phyloP scores from a whole-genome alignment of 257 asterid genomes.

The Datura wrightii region DNA sequence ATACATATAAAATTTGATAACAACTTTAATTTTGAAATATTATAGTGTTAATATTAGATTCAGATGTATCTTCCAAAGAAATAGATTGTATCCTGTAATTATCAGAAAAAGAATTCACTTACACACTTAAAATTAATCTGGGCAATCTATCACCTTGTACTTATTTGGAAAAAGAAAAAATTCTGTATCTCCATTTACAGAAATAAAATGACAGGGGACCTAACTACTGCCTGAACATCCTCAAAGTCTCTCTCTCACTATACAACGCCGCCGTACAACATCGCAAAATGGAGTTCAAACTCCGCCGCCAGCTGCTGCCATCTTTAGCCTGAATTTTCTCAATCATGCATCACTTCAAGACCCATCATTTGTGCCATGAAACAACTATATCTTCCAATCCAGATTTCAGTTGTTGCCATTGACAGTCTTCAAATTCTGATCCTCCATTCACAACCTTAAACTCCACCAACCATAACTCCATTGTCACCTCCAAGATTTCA shows the following conservation, averaged over 20 bases:
- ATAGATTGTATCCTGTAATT: too few relatives aligned
- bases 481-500: slow-evolving; percentile 59
- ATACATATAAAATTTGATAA: too few relatives aligned
- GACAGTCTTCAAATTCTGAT: slow-evolving; percentile 59
- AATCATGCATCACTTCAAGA: slow-evolving; percentile 35
- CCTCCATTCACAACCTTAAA: slow-evolving; percentile 60
- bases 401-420: slow-evolving; percentile 64
- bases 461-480: slow-evolving; percentile 71
- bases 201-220: background rate
- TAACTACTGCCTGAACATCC: background rate
- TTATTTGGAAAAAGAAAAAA: too few relatives aligned
- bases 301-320: background rate
- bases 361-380: slow-evolving; percentile 51
- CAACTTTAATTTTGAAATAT: too few relatives aligned
- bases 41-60: too few relatives aligned
- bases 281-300: background rate
- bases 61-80: too few relatives aligned
- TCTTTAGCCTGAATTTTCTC: background rate
- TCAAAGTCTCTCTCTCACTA: background rate
- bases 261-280: background rate
- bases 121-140: too few relatives aligned
- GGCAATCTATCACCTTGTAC: too few relatives aligned
- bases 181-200: background rate
- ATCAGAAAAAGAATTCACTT: too few relatives aligned
- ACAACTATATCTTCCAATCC: slow-evolving; percentile 59